Evolutionary conservation across 441 rosid genomes (phyloP).

Genomic region (Isatis lusitanica): DNA sequence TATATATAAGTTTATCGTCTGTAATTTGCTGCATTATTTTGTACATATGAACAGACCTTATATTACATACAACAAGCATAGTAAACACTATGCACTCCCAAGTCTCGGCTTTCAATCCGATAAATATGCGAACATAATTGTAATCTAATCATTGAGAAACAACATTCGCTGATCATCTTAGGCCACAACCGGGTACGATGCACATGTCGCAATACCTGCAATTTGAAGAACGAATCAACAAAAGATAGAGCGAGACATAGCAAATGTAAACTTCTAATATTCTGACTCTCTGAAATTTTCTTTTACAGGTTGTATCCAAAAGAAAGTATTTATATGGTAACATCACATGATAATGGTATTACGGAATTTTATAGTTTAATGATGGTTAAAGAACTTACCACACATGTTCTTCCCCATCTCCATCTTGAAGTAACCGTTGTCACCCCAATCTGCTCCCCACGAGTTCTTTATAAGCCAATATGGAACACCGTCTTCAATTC

Average conservation of each 20-base stretch:
- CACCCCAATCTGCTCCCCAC: conserved; percentile 85
- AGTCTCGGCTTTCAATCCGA: conserved; percentile 21
- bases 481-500: conserved; percentile 75
- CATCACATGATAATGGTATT: background rate
- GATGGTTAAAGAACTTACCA: conserved; percentile 52
- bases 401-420: conserved; percentile 95
- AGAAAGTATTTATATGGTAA: background rate
- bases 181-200: conserved; percentile 90
- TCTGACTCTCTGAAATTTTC: background rate
- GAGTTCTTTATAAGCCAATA: conserved; percentile 96
- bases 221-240: conserved; percentile 25
- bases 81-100: conserved; percentile 20
- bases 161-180: conserved; percentile 36
- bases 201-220: conserved; percentile 89
- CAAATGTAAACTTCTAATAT: background rate
- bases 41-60: conserved; percentile 32
- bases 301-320: background rate
- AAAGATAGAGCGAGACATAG: background rate
- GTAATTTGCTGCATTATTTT: conserved; percentile 5
- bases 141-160: conserved; percentile 8
- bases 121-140: conserved; percentile 8
- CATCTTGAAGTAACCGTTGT: conserved; percentile 89
- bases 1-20: background rate
- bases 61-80: conserved; percentile 33
- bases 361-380: background rate